A percentile compares a stretch with the other conserved stretches of the same genome.
Evolutionary conservation across 2,329 filamentous ascomycete species (phyloP).

Genomic region (Aspergillus quadrilineatus): DNA sequence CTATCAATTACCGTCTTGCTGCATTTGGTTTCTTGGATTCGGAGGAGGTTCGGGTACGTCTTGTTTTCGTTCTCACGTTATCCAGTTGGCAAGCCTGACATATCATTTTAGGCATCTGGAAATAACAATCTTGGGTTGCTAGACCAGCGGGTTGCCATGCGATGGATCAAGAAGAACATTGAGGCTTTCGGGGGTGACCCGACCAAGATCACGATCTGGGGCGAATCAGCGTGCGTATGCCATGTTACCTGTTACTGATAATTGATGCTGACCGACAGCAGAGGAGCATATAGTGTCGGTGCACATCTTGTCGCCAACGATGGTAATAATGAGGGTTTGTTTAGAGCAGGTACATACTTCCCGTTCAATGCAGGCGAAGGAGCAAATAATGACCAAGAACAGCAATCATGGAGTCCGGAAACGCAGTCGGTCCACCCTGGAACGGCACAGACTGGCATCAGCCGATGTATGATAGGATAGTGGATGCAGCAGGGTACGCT

Average conservation of each 20-base stretch:
- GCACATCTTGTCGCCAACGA: slow-evolving; percentile 31
- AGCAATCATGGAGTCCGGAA: slow-evolving; percentile 36
- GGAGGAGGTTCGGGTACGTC: slow-evolving; percentile 28
- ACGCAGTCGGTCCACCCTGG: slow-evolving; percentile 32
- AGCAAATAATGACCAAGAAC: not conserved
- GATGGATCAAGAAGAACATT: slow-evolving; percentile 39
- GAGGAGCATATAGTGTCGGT: slow-evolving; percentile 34
- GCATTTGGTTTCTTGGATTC: slow-evolving; percentile 35
- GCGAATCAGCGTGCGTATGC: slow-evolving; percentile 34
- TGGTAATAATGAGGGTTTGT: slow-evolving; percentile 32
- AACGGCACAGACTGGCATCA: slow-evolving; percentile 36
- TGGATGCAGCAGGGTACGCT: slow-evolving; percentile 25
- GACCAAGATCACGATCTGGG: slow-evolving; percentile 37
- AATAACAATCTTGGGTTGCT: slow-evolving; percentile 31
- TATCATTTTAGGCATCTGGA: slow-evolving; percentile 25
- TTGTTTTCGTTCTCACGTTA: too few species aligned
- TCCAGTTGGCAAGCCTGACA: not conserved
- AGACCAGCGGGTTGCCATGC: slow-evolving; percentile 37
- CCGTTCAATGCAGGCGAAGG: too few species aligned
- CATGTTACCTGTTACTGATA: not conserved
- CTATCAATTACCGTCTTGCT: slow-evolving; percentile 33
- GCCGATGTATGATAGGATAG: slow-evolving; percentile 33
- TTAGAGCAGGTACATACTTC: slow-evolving; percentile 26
- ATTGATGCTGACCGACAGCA: slow-evolving; percentile 11
- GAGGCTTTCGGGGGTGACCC: slow-evolving; percentile 34